phyloP scores from a whole-genome alignment of 495 filamentous ascomycete genomes.

The Lichina pygmaea region DNA sequence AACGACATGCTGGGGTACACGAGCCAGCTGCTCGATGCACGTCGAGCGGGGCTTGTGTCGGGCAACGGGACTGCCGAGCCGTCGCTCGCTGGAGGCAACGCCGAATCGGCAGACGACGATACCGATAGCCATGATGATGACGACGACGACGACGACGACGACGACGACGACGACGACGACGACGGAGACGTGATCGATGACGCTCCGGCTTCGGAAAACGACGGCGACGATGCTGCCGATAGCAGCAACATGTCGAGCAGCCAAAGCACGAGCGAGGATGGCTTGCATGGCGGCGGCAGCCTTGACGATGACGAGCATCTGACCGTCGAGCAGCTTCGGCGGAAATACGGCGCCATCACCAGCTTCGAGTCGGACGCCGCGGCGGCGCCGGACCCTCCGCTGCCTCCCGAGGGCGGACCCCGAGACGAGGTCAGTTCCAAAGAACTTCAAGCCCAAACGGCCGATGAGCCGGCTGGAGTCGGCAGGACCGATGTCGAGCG shows the following conservation, averaged over 20 bases:
- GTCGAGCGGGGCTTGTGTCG: constrained; percentile 13
- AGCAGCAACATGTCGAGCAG: constrained; percentile 44
- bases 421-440: background rate
- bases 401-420: background rate
- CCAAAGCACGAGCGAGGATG: constrained; percentile 25
- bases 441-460: background rate
- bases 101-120: constrained; percentile 16
- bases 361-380: constrained; percentile 2
- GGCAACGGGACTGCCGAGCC: constrained; percentile 9
- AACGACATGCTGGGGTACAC: constrained; percentile 60
- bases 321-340: constrained; percentile 48
- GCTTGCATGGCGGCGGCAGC: constrained; percentile 17
- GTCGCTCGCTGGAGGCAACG: constrained; percentile 16
- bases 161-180: too few species aligned
- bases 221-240: constrained; percentile 14
- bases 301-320: constrained; percentile 36
- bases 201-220: constrained; percentile 19
- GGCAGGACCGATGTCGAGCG: constrained; percentile 9
- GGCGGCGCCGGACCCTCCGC: background rate
- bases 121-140: constrained; percentile 15
- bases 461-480: constrained; percentile 4
- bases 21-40: constrained; percentile 25
- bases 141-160: constrained; percentile 4
- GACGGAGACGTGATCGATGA: constrained; percentile 5
- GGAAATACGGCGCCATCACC: constrained; percentile 54